Base-by-base conservation (phyloP, 1,284 basidiomycete genomes). In the Pyrrhoderma lamaoense region DNA sequence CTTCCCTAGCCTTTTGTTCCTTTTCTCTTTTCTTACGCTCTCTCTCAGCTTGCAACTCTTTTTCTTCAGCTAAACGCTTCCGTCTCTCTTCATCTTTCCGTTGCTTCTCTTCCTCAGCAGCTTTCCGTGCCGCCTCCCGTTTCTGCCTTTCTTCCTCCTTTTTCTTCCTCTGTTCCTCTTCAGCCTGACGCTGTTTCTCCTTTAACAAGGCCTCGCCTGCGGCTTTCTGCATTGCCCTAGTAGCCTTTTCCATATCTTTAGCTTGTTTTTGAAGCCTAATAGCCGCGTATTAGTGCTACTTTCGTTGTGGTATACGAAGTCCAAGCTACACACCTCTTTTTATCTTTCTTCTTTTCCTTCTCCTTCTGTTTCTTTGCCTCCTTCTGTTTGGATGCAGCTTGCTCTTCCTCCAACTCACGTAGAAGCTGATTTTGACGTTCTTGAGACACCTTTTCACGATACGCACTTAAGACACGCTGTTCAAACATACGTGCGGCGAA, bases 401-500 rank as follows among this genome's bases (percentile, higher is more conserved):
- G 87, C 69, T 95, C 92, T 61, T 91, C 89, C 65, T 93, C 92
- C 27, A 95, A 78, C 66, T 95, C 93, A 38, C 87, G 80, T 47
- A 95, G 73, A 8, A 95, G 75, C 61, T 94, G 89, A 54, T 85
- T 72, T 67, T 93, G 91, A 60, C 89, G 79, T 66, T 93, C 89
- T 64, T 91, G 89, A 18, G 93, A 91, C n/a, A 94, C 86, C 60
- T 85, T 84, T 70, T 94, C 93, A 50, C 90, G 83, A 65, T 93
- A 95, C 3, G 92, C 89, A 59, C 92, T 85, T 49, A 97, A 79
- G 37, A 98, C 95, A 22, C 95, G 84, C 69, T 97, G 93, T 72
- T 99, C 95, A 66, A 99, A 98, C 93, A 98, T 96, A 52, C 96
- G 84, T 37, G 95, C 95, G n/a, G 95, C 95, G 65, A 98, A 99